phyloP scores from a whole-genome alignment of 108 stramenopile genomes.

The Nitzschia sp. region DNA sequence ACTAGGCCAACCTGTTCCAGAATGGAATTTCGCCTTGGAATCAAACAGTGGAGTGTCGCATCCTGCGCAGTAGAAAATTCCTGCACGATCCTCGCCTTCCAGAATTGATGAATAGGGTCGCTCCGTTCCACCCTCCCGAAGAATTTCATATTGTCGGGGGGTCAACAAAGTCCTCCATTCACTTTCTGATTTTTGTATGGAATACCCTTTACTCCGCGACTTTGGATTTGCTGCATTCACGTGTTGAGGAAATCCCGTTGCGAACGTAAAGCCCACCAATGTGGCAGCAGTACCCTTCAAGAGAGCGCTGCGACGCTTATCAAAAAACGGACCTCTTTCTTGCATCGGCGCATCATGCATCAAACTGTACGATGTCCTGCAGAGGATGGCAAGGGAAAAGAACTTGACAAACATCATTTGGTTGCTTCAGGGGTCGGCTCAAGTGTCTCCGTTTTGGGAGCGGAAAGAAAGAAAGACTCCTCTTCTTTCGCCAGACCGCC shows the following conservation, averaged over 20 bases:
- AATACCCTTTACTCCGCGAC: slow-evolving; percentile 58
- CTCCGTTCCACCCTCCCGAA: slow-evolving; percentile 80
- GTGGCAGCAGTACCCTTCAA: not conserved
- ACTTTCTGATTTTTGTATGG: slow-evolving; percentile 56
- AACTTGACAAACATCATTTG: not conserved
- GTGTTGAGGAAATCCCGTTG: not conserved
- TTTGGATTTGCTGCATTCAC: slow-evolving; percentile 1
- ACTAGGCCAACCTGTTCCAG: slow-evolving; percentile 79
- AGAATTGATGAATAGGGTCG: slow-evolving; percentile 67
- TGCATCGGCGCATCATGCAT: not conserved
- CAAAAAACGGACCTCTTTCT: not conserved
- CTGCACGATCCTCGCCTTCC: slow-evolving; percentile 66
- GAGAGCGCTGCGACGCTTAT: not conserved
- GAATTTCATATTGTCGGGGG: slow-evolving; percentile 62
- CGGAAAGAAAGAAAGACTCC: too few species aligned
- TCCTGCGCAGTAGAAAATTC: slow-evolving; percentile 78
- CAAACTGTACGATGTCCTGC: not conserved
- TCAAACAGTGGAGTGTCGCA: slow-evolving; percentile 83
- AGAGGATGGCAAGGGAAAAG: not conserved
- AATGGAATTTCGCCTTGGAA: slow-evolving; percentile 72
- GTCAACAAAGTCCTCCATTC: slow-evolving; percentile 71
- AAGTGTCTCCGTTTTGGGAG: too few species aligned
- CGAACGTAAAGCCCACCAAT: not conserved
- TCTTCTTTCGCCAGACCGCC: too few species aligned
- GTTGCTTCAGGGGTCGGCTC: too few species aligned